Percentiles rank a stretch among this genome's conserved stretches.
Conservation (phyloP, 805 yeast species). For the Candida tallmaniae region DNA sequence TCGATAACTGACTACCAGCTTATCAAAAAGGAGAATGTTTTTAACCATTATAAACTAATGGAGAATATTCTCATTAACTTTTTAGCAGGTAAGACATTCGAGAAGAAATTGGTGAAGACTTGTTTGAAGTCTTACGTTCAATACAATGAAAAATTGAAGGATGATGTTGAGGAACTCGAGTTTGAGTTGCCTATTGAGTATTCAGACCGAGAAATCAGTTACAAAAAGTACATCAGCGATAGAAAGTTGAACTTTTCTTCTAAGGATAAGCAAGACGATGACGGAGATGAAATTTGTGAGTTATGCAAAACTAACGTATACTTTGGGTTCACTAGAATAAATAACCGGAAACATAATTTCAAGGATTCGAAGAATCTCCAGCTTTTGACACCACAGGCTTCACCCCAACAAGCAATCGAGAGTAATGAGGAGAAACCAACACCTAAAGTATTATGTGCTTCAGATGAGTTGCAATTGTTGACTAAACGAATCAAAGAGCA, state of each 20-base stretch:
- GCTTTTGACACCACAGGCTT: constrained; percentile 34
- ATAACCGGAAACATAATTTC: constrained; percentile 13
- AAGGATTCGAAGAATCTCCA: constrained; percentile 8
- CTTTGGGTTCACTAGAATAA: constrained; percentile 44
- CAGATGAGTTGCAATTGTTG: neutral
- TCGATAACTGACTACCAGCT: constrained; percentile 52
- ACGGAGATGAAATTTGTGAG: constrained; percentile 42
- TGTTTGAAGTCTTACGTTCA: constrained; percentile 28
- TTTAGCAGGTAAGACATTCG: constrained; percentile 14
- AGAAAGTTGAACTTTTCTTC: constrained; percentile 1
- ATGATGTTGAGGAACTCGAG: constrained; percentile 5
- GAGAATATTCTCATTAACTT: constrained; percentile 39
- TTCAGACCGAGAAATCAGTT: constrained; percentile 4
- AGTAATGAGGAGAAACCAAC: neutral
- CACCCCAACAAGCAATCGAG: constrained; percentile 26
- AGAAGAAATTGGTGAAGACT: constrained; percentile 17
- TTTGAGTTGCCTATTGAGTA: constrained; percentile 4
- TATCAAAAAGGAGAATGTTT: constrained; percentile 42
- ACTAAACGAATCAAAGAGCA: neutral
- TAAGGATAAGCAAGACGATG: constrained; percentile 25
- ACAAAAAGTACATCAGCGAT: constrained; percentile 5
- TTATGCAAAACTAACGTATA: constrained; percentile 46
- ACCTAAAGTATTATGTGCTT: neutral
- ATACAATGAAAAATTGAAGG: constrained; percentile 1
- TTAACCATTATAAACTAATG: constrained; percentile 50